Conservation (phyloP, 768 basidiomycete species). For the Lentinula sp. region DNA sequence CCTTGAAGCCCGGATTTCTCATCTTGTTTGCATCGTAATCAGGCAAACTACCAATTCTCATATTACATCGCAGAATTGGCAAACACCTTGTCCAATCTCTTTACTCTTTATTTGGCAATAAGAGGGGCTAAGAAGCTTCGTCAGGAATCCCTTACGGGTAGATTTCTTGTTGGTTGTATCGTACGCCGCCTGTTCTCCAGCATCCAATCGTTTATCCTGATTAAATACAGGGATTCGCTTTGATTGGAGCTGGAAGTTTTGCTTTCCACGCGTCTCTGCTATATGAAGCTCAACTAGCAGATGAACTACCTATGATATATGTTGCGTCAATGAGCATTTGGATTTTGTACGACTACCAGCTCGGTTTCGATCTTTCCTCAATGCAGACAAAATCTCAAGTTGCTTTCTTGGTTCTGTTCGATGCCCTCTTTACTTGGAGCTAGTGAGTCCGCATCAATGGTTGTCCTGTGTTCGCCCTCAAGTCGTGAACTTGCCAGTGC, state of each 20-base stretch:
- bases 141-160: conserved; percentile 29
- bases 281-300: conserved; percentile 73
- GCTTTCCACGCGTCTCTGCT: conserved; percentile 74
- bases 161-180: conserved; percentile 36
- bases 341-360: conserved; percentile 52
- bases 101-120: conserved; percentile 48
- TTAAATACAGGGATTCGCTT: conserved; percentile 46
- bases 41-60: conserved; percentile 77
- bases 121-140: conserved; percentile 36
- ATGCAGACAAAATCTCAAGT: conserved; percentile 34
- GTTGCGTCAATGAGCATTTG: conserved; percentile 56
- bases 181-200: conserved; percentile 20
- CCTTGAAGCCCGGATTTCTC: neutral
- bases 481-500: conserved; percentile 31
- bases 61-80: conserved; percentile 74
- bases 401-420: conserved; percentile 36
- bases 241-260: conserved; percentile 74
- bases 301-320: conserved; percentile 82
- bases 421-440: conserved; percentile 60
- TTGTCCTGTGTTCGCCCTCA: no score
- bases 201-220: neutral
- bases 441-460: conserved; percentile 50
- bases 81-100: conserved; percentile 69
- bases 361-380: conserved; percentile 38
- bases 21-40: neutral